Conservation (phyloP, 768 basidiomycete species). For the Baorangia bicolor region DNA sequence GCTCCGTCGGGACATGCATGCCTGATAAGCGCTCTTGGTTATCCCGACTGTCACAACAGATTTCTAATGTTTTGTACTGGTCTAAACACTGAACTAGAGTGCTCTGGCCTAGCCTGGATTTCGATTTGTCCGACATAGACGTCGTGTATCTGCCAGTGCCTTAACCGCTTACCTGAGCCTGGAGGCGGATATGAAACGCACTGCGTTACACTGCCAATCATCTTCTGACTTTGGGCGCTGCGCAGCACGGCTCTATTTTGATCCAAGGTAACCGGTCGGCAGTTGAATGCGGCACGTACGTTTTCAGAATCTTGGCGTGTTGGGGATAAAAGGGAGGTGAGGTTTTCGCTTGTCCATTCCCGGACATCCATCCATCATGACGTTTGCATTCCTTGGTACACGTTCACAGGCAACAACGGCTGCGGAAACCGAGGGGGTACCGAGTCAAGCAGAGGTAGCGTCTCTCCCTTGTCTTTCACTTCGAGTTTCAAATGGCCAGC, state of each 20-base stretch:
- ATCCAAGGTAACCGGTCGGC: neutral
- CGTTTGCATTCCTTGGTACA: neutral
- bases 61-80: too few relatives aligned
- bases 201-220: neutral
- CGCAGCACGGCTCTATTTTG: neutral
- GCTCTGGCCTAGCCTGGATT: too few relatives aligned
- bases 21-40: neutral
- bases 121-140: too few relatives aligned
- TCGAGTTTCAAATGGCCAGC: neutral
- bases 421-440: neutral
- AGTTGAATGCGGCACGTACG: neutral
- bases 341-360: neutral
- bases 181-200: neutral
- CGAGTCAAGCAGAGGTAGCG: conserved; percentile 16
- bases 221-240: too few relatives aligned
- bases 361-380: too few relatives aligned
- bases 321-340: conserved; percentile 6
- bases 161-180: neutral
- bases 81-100: too few relatives aligned
- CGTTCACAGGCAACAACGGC: neutral
- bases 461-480: neutral
- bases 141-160: neutral
- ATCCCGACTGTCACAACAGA: too few relatives aligned
- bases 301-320: too few relatives aligned
- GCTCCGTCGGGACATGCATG: neutral